Evolutionary conservation across 2,329 filamentous ascomycete genomes (phyloP), one percentile per base, ranked within the genome.

Genomic region (Zymoseptoria pseudotritici): DNA sequence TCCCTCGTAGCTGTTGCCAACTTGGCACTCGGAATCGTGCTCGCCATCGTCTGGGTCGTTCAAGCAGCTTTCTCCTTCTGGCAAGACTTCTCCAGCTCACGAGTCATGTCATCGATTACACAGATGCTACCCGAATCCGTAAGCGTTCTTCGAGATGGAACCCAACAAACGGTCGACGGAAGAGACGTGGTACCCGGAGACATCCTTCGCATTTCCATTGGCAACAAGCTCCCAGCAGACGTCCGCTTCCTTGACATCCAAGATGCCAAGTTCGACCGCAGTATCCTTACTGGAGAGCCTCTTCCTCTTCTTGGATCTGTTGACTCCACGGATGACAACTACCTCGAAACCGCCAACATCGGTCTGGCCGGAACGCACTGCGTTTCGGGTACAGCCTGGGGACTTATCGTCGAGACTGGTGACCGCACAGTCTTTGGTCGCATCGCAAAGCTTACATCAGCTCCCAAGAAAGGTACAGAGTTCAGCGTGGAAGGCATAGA

Each of bases 321-420:
- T 13, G 80, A 89, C n/a, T 83, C 80, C 0, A 87, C 85, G 0
- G 87, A 91, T 67, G 77, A 81, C 49, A 91, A 91, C 71, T 90
- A 89, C 68, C 83, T 92, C 29, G 89, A 92, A 70, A 91, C 88
- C 3, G 83, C 83, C 56, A 88, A 85, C 66, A 89, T 92, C 57
- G 88, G 88, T 21, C 79, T 92, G 9, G 88, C 91, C 70, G 88
- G 89, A n/a, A 91, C 89, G 0, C 87, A 91, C 68, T 91, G 88
- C 65, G 84, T 88, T 3, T 85, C 85, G 6, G 89, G 89, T 2
- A 85, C 78, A 21, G 86, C 83, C 56, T 77, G 81, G 13, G 88
- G 86, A 19, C 74, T 91, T 9, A 86, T 90, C 1, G 84, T 92
- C 10, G 83, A 85, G 0, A 91, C 86, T 0, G 88, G 88, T 8